Evolutionary conservation across 352 stramenopile species (phyloP).

Genomic region (Globisporangium polare): DNA sequence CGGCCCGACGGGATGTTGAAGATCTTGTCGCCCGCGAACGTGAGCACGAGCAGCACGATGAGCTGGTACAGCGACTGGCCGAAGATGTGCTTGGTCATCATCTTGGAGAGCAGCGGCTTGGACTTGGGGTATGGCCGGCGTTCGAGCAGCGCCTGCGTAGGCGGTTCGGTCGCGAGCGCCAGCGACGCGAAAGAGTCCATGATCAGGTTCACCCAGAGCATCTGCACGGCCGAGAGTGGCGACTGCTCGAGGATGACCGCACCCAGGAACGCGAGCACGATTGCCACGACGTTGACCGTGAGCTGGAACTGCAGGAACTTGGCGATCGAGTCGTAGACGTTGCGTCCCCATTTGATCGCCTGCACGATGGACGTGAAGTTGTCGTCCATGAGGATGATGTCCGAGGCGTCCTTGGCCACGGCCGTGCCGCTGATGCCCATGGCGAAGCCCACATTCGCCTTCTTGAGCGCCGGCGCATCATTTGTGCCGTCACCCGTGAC

Average conservation of each 20-base stretch:
- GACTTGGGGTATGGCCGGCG: constrained; percentile 91
- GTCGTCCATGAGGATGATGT: constrained; percentile 97
- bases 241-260: constrained; percentile 74
- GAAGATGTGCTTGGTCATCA: constrained; percentile 96
- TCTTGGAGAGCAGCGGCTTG: constrained; percentile 90
- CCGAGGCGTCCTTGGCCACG: constrained; percentile 93
- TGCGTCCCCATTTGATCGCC: constrained; percentile 94
- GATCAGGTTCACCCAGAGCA: constrained; percentile 99
- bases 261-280: constrained; percentile 91
- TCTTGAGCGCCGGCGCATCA: constrained; percentile 95
- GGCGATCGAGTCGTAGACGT: constrained; percentile 95
- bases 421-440: constrained; percentile 97
- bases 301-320: constrained; percentile 99
- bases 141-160: constrained; percentile 87
- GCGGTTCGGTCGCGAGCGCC: constrained; percentile 93
- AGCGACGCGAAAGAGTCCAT: constrained; percentile 98
- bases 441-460: constrained; percentile 95
- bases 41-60: constrained; percentile 81
- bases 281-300: constrained; percentile 95
- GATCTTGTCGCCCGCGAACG: constrained; percentile 71
- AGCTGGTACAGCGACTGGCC: constrained; percentile 92
- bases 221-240: constrained; percentile 94
- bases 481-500: constrained; percentile 97
- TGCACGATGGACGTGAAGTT: constrained; percentile 96
- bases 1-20: constrained; percentile 45